Evolutionary conservation across 2,329 filamentous ascomycete species (phyloP).

Genomic region (Lecanicillium sp.): DNA sequence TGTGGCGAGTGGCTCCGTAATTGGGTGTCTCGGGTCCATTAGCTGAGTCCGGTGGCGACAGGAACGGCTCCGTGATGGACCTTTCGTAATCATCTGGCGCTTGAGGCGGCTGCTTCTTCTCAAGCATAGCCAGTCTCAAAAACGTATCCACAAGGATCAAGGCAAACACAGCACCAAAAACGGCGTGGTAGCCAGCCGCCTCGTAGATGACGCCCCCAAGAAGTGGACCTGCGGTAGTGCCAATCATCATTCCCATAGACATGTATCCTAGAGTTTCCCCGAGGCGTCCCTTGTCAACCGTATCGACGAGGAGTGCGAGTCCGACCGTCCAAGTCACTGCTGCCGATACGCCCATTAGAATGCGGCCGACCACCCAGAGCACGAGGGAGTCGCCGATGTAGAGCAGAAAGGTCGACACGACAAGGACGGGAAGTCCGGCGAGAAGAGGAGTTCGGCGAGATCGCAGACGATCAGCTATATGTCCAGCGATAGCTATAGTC

Average conservation of each 20-base stretch:
- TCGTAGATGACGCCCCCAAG: slow-evolving; percentile 13
- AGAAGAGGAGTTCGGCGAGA: slow-evolving; percentile 10
- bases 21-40: too few species aligned
- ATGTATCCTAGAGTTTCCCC: slow-evolving; percentile 13
- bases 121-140: slow-evolving; percentile 13
- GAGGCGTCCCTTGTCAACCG: slow-evolving; percentile 8
- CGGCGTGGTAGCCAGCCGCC: slow-evolving; percentile 10
- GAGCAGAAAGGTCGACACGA: slow-evolving; percentile 11
- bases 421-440: slow-evolving; percentile 8
- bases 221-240: slow-evolving; percentile 9
- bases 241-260: slow-evolving; percentile 10
- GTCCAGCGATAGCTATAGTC: slow-evolving; percentile 11
- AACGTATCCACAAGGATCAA: slow-evolving; percentile 11
- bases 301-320: slow-evolving; percentile 14
- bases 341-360: slow-evolving; percentile 10
- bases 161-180: slow-evolving; percentile 10
- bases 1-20: too few species aligned
- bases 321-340: slow-evolving; percentile 13
- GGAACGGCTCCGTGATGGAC: too few species aligned
- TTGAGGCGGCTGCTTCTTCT: not conserved
- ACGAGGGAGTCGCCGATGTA: slow-evolving; percentile 8
- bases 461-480: slow-evolving; percentile 11
- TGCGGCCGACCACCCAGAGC: slow-evolving; percentile 10
- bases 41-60: too few species aligned
- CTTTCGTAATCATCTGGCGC: too few species aligned